Percentiles rank a stretch among this genome's conserved stretches.
Conservation (phyloP, 2,329 filamentous ascomycete genomes). For the Ascochyta lentis region DNA sequence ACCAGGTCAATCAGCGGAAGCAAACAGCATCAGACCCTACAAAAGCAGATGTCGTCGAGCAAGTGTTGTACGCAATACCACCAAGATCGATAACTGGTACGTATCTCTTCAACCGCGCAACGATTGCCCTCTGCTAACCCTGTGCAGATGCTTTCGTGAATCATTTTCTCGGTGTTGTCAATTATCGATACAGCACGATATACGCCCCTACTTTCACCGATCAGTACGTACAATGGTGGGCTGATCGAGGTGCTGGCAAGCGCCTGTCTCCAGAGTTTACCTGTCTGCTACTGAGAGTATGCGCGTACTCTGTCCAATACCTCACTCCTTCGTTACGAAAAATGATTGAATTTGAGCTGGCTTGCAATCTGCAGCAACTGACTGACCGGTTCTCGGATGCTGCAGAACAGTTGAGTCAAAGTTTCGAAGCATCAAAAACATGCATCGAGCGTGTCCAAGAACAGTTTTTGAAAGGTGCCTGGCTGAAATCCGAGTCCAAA, state of each 20-base stretch:
- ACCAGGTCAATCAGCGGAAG: constrained; percentile 12
- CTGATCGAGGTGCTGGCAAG: constrained; percentile 43
- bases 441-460: constrained; percentile 58
- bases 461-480: constrained; percentile 56
- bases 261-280: constrained; percentile 54
- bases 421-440: constrained; percentile 53
- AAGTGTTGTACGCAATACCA: constrained; percentile 39
- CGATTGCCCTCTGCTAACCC: constrained; percentile 7
- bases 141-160: constrained; percentile 54
- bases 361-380: constrained; percentile 48
- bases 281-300: constrained; percentile 56
- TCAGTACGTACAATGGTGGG: constrained; percentile 57
- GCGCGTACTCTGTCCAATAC: constrained; percentile 55
- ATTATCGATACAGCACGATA: constrained; percentile 56
- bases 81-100: constrained; percentile 43
- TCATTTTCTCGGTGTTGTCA: constrained; percentile 54
- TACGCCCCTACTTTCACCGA: constrained; percentile 56
- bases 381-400: constrained; percentile 53
- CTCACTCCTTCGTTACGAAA: constrained; percentile 47
- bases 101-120: background rate
- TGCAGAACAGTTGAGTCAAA: constrained; percentile 53
- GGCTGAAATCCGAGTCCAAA: constrained; percentile 56
- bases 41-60: constrained; percentile 43
- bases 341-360: constrained; percentile 56
- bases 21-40: constrained; percentile 16